Evolutionary conservation across 2,329 filamentous ascomycete species (phyloP).

Genomic region (Rosellinia necatrix): DNA sequence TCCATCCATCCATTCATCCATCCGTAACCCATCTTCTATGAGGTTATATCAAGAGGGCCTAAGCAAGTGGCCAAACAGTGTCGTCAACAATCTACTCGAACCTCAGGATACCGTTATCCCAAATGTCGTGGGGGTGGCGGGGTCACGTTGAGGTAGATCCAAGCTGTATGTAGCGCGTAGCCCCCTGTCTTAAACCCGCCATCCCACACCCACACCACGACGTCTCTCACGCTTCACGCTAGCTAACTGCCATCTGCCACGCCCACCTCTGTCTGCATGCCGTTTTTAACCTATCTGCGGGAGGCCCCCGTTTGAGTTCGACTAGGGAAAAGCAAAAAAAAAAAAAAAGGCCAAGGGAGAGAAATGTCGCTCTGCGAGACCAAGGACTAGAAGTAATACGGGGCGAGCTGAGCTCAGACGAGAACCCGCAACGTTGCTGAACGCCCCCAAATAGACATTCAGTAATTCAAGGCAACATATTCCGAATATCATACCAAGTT

Average conservation of each 20-base stretch:
- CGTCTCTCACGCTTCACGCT: background rate
- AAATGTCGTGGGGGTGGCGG: constrained; percentile 19
- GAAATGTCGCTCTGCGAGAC: constrained; percentile 8
- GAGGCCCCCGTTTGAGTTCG: too few relatives aligned
- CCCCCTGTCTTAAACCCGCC: background rate
- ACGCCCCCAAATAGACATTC: background rate
- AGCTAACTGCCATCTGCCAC: background rate
- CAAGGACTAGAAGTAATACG: background rate
- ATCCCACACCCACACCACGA: constrained; percentile 8
- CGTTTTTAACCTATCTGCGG: too few relatives aligned
- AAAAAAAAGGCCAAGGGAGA: too few relatives aligned
- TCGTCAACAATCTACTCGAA: background rate
- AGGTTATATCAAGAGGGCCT: background rate
- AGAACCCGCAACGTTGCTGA: too few relatives aligned
- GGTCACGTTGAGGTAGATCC: too few relatives aligned
- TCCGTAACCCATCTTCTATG: too few relatives aligned
- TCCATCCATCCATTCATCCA: too few relatives aligned
- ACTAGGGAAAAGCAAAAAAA: too few relatives aligned
- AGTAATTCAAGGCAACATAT: too few relatives aligned
- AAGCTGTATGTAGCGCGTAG: too few relatives aligned
- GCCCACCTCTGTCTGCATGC: too few relatives aligned
- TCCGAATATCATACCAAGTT: too few relatives aligned
- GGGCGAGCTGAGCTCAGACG: constrained; percentile 1
- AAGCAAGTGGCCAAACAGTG: background rate
- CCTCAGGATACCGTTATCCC: constrained; percentile 20